Base-by-base conservation (phyloP, 2,329 filamentous ascomycete species). In the Dothideomycetidae sp. region DNA sequence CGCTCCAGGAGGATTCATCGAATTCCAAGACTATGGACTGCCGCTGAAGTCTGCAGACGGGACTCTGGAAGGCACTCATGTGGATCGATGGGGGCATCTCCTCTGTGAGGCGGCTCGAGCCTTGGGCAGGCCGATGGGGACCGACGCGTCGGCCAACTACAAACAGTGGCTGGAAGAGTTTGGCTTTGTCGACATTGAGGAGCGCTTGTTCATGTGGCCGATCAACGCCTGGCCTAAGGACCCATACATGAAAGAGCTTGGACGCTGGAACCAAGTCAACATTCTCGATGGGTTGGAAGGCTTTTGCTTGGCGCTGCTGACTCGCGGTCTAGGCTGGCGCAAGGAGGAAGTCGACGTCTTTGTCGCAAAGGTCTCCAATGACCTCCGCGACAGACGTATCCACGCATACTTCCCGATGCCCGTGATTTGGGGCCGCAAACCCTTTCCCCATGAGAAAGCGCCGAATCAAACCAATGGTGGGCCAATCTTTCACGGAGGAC, bases 1-100 rank as follows among this genome's bases (percentile, higher is more conserved):
- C 5, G 60, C 59, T 36, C 66, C 65, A 0, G 66, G 65, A 4
- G 67, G 67, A 11, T 71, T 61, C 51, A 48, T 70, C 16, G 68
- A 71, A 43, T 50, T 68, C 28, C 63, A 68, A 45, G 65, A 68
- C 41, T 62, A 62, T 48, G 55, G 59, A 42, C 46, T 65, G 39
- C 55, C 51, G 37, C 53, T 57, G 36, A 54, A 57, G 45, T 55
- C 53, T 45, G 46, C 51, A 48, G 56, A 60, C 46, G 56, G 50
- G 36, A 58, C 53, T 2, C 49, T 57, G 35, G 28, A 49, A 11
- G 47, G 44, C 33, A 58, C 55, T 12, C 48, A 54, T 29, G 42
- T 59, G 17, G 44, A 48, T 18, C 42, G 42, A 26, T 58, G 56
- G 56, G 54, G 55, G 37, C 50, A 53, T 10, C 44, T 54, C 7